phyloP scores from a whole-genome alignment of 2,329 filamentous ascomycete genomes.

The Cucurbitaria berberidis region DNA sequence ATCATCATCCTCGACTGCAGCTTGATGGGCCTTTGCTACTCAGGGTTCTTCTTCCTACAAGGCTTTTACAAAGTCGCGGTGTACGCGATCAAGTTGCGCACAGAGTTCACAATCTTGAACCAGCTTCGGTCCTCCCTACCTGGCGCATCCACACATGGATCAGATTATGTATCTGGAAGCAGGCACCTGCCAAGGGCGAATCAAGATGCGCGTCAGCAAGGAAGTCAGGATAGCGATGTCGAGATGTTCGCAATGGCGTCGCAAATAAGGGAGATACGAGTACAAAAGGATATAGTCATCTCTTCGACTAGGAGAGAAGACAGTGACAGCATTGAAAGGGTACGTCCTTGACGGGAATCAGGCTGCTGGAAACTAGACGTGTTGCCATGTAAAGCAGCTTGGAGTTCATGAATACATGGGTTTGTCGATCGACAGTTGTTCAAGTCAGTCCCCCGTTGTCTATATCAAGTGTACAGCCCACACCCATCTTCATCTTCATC shows the following conservation, averaged over 20 bases:
- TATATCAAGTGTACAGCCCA: too few species aligned
- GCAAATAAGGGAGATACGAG: background rate
- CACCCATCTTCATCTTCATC: too few species aligned
- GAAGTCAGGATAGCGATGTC: conserved; percentile 10
- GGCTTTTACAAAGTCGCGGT: conserved; percentile 49
- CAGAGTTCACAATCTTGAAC: conserved; percentile 61
- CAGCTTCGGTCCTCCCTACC: conserved; percentile 24
- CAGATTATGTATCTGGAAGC: background rate
- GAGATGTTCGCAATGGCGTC: conserved; percentile 3
- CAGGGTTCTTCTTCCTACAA: conserved; percentile 48
- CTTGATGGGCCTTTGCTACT: conserved; percentile 49
- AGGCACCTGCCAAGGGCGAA: background rate
- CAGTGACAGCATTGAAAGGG: background rate
- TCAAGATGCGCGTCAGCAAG: background rate
- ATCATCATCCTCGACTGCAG: conserved; percentile 50
- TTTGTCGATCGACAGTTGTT: too few species aligned
- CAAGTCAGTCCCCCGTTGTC: too few species aligned
- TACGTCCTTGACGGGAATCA: background rate
- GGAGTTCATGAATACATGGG: too few species aligned
- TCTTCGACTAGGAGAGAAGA: background rate
- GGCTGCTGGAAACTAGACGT: too few species aligned
- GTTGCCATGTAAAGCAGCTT: too few species aligned
- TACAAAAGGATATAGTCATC: conserved; percentile 1
- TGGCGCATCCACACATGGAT: conserved; percentile 8
- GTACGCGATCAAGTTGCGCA: conserved; percentile 56